Evolutionary conservation across 2,329 filamentous ascomycete species (phyloP).

Genomic region (Penicillium thymicola): DNA sequence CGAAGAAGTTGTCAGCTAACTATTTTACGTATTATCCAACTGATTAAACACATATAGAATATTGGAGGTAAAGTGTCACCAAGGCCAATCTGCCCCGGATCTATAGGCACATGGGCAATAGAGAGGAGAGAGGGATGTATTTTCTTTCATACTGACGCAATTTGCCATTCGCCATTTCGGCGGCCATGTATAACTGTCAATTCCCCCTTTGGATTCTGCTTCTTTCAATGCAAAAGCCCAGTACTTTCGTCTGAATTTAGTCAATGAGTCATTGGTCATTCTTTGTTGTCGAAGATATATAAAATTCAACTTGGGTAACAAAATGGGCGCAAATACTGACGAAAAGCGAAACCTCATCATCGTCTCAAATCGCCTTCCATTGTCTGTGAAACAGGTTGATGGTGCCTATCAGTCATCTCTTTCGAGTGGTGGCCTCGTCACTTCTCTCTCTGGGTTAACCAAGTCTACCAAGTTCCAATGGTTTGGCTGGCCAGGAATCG

Average conservation of each 20-base stretch:
- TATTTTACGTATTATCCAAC: neutral
- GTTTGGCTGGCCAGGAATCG: slow-evolving; percentile 93
- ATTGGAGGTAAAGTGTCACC: neutral
- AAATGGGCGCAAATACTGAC: slow-evolving; percentile 4
- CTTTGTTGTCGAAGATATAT: neutral
- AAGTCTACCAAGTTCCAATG: slow-evolving; percentile 90
- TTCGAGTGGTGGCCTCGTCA: slow-evolving; percentile 89
- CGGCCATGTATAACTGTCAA: slow-evolving; percentile 8
- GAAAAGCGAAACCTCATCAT: slow-evolving; percentile 54
- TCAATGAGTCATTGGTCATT: neutral
- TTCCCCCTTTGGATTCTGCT: neutral
- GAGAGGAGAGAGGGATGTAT: neutral
- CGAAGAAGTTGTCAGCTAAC: neutral
- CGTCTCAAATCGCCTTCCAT: slow-evolving; percentile 85
- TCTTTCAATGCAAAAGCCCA: neutral
- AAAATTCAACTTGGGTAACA: neutral
- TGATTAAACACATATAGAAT: neutral
- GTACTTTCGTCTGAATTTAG: no score
- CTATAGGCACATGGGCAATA: neutral
- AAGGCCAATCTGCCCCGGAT: neutral
- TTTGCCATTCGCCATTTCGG: slow-evolving; percentile 14
- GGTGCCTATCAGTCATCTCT: slow-evolving; percentile 80
- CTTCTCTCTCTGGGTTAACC: slow-evolving; percentile 78
- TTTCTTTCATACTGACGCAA: slow-evolving; percentile 20
- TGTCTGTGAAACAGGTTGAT: slow-evolving; percentile 84